These are phyloP conservation scores for Pichia thaimueangensis DNA, from an alignment of 805 yeast species.

Conservation along the genomic window DNA sequence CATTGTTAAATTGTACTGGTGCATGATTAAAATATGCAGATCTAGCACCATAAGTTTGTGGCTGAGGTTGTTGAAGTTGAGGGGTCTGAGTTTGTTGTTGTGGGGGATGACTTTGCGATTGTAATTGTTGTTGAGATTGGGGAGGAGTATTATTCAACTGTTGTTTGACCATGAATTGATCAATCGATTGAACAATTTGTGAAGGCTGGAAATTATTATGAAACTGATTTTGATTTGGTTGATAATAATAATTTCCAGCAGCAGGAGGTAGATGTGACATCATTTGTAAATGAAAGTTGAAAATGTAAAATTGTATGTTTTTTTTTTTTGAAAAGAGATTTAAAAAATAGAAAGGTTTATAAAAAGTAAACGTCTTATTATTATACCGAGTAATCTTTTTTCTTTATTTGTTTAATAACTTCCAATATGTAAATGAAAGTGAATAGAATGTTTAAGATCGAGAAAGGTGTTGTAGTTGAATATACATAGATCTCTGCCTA, in stretches of 20 bases:
- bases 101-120: constrained; percentile 6
- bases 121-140: constrained; percentile 1
- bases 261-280: constrained; percentile 3
- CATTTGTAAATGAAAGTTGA: too few species aligned
- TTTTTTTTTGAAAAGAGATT: too few species aligned
- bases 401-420: too few species aligned
- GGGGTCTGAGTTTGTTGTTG: constrained; percentile 1
- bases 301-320: too few species aligned
- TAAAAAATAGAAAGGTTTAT: too few species aligned
- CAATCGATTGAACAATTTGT: neutral
- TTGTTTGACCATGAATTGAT: neutral
- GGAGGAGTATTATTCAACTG: neutral
- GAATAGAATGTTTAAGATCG: too few species aligned
- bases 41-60: neutral
- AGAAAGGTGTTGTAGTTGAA: too few species aligned
- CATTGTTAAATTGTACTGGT: neutral
- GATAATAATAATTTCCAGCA: neutral
- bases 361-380: too few species aligned
- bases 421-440: too few species aligned
- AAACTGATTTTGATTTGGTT: neutral
- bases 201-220: neutral
- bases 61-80: neutral
- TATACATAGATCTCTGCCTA: too few species aligned
- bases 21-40: neutral
- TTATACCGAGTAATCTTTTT: too few species aligned